phyloP scores from a whole-genome alignment of 805 yeast genomes.

The Candida ascalaphidarum region DNA sequence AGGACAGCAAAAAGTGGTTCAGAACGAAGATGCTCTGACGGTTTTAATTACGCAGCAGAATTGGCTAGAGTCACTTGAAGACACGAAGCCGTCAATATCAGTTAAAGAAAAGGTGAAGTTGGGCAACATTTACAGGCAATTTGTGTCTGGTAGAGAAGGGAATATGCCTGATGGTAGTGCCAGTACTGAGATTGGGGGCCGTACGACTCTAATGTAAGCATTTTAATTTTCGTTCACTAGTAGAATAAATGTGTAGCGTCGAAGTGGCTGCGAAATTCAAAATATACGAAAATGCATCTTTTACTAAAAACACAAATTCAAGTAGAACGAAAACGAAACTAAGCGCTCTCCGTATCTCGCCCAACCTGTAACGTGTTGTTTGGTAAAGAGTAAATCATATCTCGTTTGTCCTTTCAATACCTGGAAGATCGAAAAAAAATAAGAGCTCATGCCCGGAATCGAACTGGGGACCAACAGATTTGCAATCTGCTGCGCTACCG shows the following conservation, averaged over 20 bases:
- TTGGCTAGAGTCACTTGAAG: slow-evolving; percentile 52
- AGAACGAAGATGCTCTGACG: slow-evolving; percentile 6
- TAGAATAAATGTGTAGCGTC: too few relatives aligned
- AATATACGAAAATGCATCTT: too few relatives aligned
- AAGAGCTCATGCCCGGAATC: slow-evolving; percentile 55
- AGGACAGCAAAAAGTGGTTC: slow-evolving; percentile 1
- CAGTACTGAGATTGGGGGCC: slow-evolving; percentile 74
- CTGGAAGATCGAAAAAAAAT: too few relatives aligned
- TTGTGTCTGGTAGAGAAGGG: slow-evolving; percentile 73
- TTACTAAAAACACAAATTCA: too few relatives aligned
- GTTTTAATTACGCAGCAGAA: slow-evolving; percentile 47
- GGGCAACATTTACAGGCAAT: slow-evolving; percentile 55
- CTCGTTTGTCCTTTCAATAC: too few relatives aligned
- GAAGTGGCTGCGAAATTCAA: too few relatives aligned
- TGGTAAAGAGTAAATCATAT: too few relatives aligned
- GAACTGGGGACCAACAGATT: slow-evolving; percentile 98
- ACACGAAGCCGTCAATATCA: slow-evolving; percentile 89
- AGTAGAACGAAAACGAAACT: too few relatives aligned
- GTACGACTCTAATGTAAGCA: slow-evolving; percentile 68
- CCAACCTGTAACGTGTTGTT: too few relatives aligned
- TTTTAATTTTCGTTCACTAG: not conserved
- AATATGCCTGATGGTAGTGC: slow-evolving; percentile 82
- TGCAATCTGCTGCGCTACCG: slow-evolving; percentile 99
- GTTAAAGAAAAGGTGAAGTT: slow-evolving; percentile 58
- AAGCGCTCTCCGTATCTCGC: too few relatives aligned